Percentiles rank a stretch among this genome's conserved stretches.
phyloP scores from a whole-genome alignment of 805 yeast species.

The Pichia sporocuriosa region DNA sequence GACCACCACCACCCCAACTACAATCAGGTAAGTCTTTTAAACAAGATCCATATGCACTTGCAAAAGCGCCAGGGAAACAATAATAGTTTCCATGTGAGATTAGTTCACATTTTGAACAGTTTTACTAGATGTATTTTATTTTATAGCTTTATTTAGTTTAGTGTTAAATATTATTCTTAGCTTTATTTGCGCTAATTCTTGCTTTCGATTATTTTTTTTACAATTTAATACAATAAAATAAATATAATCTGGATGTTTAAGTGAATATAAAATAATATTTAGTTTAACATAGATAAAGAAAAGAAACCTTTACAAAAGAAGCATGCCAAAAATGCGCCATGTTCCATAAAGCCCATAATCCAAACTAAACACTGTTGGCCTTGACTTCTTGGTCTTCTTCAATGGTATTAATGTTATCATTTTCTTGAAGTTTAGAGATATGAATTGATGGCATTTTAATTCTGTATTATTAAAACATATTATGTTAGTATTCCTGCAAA shows the following conservation, averaged over 20 bases:
- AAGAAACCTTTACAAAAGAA: too few species aligned
- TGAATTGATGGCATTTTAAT: conserved; percentile 52
- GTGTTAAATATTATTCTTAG: too few species aligned
- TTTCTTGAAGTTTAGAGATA: conserved; percentile 37
- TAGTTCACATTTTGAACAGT: not conserved
- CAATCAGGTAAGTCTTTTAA: conserved; percentile 13
- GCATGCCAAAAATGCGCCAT: not conserved
- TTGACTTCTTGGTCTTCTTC: conserved; percentile 67
- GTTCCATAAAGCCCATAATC: not conserved
- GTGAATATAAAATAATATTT: too few species aligned
- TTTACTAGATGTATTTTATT: not conserved
- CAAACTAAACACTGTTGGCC: conserved; percentile 24
- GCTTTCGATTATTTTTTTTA: too few species aligned
- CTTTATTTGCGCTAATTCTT: too few species aligned
- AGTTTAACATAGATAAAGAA: too few species aligned
- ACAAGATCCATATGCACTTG: conserved; percentile 24
- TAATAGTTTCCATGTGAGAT: not conserved
- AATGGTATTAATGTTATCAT: conserved; percentile 48
- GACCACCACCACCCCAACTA: conserved; percentile 15
- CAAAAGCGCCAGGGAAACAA: conserved; percentile 9
- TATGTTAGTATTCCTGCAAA: not conserved
- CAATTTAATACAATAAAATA: too few species aligned
- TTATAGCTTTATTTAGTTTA: too few species aligned
- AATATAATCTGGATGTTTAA: too few species aligned
- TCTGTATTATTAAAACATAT: conserved; percentile 10